Evolutionary conservation across 2,329 filamentous ascomycete genomes (phyloP).

Genomic region (Pseudonectria buxi): DNA sequence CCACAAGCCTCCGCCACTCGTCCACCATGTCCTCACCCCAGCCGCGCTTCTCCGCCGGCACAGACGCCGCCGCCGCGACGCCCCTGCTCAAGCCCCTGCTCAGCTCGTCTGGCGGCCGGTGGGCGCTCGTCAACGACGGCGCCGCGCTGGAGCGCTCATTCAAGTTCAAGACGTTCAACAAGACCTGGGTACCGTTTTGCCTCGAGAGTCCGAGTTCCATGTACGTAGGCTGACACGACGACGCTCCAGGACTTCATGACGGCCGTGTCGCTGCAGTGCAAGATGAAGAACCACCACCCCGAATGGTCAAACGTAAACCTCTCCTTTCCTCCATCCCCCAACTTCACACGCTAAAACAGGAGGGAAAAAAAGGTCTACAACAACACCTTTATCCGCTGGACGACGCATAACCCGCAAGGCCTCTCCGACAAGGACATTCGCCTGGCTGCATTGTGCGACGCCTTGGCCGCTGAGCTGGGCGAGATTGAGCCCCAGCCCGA

Average conservation of each 20-base stretch:
- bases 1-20: conserved; percentile 9
- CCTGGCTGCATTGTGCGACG: conserved; percentile 58
- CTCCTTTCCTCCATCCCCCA: not conserved
- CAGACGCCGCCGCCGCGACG: conserved; percentile 33
- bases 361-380: conserved; percentile 53
- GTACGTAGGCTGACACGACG: conserved; percentile 3
- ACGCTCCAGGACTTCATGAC: conserved; percentile 66
- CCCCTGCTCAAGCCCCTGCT: conserved; percentile 35
- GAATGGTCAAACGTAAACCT: conserved; percentile 65
- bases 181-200: conserved; percentile 49
- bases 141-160: conserved; percentile 54
- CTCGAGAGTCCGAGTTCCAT: not conserved
- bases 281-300: conserved; percentile 63
- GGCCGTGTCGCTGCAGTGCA: conserved; percentile 60
- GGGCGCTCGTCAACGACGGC: conserved; percentile 44
- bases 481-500: conserved; percentile 37
- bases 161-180: conserved; percentile 58
- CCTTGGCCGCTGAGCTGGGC: conserved; percentile 48
- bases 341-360: not conserved
- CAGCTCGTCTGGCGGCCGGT: conserved; percentile 34
- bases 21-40: conserved; percentile 17
- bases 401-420: conserved; percentile 60
- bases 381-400: conserved; percentile 65
- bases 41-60: conserved; percentile 39
- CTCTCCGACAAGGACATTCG: conserved; percentile 57